A percentile compares a stretch with the other conserved stretches of the same genome.
phyloP scores from a whole-genome alignment of 495 filamentous ascomycete genomes.

The Tuber indicum region DNA sequence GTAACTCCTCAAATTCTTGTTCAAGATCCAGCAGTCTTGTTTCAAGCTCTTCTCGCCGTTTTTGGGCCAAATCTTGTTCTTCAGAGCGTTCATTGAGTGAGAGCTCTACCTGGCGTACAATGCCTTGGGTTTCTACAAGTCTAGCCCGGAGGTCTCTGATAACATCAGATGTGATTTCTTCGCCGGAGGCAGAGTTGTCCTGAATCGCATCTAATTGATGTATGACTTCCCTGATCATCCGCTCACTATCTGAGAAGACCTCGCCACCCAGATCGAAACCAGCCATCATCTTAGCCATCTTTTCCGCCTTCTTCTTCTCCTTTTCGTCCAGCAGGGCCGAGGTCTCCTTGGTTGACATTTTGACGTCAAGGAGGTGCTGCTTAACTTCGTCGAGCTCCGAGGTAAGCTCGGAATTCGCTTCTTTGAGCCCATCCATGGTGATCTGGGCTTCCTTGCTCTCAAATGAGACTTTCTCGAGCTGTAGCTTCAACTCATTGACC shows the following conservation, averaged over 20 bases:
- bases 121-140: slow-evolving; percentile 80
- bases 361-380: slow-evolving; percentile 89
- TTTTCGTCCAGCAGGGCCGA: slow-evolving; percentile 84
- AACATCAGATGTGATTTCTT: slow-evolving; percentile 73
- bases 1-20: slow-evolving; percentile 70
- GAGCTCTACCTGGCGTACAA: slow-evolving; percentile 87
- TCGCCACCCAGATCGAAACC: slow-evolving; percentile 89
- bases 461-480: slow-evolving; percentile 86
- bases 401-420: slow-evolving; percentile 88
- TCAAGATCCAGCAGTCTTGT: slow-evolving; percentile 63
- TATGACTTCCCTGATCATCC: slow-evolving; percentile 71
- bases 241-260: slow-evolving; percentile 84
- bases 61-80: slow-evolving; percentile 55
- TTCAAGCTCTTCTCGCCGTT: slow-evolving; percentile 66
- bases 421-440: slow-evolving; percentile 94
- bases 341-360: slow-evolving; percentile 92
- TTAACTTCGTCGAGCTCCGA: slow-evolving; percentile 89
- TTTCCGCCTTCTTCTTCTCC: slow-evolving; percentile 95
- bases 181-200: slow-evolving; percentile 66
- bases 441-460: slow-evolving; percentile 95
- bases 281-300: slow-evolving; percentile 99
- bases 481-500: slow-evolving; percentile 88
- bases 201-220: slow-evolving; percentile 71
- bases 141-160: slow-evolving; percentile 66
- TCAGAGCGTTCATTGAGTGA: slow-evolving; percentile 63